Conservation (phyloP, 805 yeast genomes). For the Starmera caribaea region DNA sequence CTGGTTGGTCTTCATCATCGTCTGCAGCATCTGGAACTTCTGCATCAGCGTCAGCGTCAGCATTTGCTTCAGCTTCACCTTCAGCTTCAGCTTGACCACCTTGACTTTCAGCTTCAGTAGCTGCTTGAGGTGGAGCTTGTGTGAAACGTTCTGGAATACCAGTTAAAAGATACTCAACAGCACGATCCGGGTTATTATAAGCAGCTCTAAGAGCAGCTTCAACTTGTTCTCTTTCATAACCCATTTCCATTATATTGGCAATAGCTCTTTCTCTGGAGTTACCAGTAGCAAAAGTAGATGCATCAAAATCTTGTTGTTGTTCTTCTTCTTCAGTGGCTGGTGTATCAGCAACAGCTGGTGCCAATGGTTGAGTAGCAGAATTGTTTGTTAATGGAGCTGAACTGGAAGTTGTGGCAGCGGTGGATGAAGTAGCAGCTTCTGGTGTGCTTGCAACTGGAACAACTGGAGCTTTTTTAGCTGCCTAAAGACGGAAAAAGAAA, state of each 20-base stretch:
- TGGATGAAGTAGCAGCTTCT: slow-evolving; percentile 16
- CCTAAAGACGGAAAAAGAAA: slow-evolving; percentile 12
- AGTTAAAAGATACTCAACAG: slow-evolving; percentile 87
- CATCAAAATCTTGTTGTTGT: slow-evolving; percentile 15
- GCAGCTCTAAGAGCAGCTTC: slow-evolving; percentile 92
- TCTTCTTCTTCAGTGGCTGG: slow-evolving; percentile 10
- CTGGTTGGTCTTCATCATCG: slow-evolving; percentile 23
- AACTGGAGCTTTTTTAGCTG: slow-evolving; percentile 19
- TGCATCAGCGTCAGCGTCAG: slow-evolving; percentile 18
- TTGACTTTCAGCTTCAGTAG: slow-evolving; percentile 15
- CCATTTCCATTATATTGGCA: slow-evolving; percentile 88
- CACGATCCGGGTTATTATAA: slow-evolving; percentile 94
- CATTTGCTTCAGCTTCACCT: slow-evolving; percentile 16
- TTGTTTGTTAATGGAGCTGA: slow-evolving; percentile 8
- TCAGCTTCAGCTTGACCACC: slow-evolving; percentile 15
- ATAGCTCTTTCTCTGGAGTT: slow-evolving; percentile 70
- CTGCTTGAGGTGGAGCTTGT: slow-evolving; percentile 21
- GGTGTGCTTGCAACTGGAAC: slow-evolving; percentile 12
- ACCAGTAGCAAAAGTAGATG: slow-evolving; percentile 67
- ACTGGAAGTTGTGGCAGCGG: slow-evolving; percentile 16
- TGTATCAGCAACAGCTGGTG: slow-evolving; percentile 18
- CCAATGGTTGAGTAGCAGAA: slow-evolving; percentile 13
- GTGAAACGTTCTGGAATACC: slow-evolving; percentile 69
- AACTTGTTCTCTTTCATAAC: slow-evolving; percentile 80
- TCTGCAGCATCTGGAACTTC: slow-evolving; percentile 15